These are phyloP conservation scores for Panicum miliaceum DNA, from an alignment of 176 grass and related monocot genomes.

Conservation along the genomic window DNA sequence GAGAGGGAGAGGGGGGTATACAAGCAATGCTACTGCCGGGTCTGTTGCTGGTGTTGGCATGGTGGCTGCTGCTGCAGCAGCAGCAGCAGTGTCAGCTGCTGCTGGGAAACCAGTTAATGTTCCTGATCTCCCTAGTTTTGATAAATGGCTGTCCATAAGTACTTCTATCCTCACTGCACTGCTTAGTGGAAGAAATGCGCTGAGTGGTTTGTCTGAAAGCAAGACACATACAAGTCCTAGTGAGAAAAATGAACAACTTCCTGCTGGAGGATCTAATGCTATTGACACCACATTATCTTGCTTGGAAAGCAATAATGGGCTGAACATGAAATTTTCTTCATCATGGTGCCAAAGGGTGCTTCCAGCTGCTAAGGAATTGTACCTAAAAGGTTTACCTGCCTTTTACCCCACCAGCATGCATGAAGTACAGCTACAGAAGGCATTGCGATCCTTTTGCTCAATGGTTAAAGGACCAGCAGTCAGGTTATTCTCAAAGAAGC, in stretches of 20 bases:
- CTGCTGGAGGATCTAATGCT: constrained; percentile 48
- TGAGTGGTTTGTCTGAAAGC: constrained; percentile 41
- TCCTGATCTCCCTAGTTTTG: constrained; percentile 74
- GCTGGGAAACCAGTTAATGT: constrained; percentile 65
- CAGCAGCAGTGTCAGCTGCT: constrained; percentile 78
- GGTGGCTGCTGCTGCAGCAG: constrained; percentile 82
- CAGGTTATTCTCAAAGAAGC: constrained; percentile 67
- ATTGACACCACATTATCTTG: constrained; percentile 62
- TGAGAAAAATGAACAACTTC: constrained; percentile 49
- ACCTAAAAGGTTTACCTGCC: constrained; percentile 77
- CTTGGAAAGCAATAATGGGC: constrained; percentile 70
- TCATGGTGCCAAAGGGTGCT: constrained; percentile 91
- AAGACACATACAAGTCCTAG: constrained; percentile 31
- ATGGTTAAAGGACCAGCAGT: constrained; percentile 90
- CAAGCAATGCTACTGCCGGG: constrained; percentile 67
- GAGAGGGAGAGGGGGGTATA: constrained; percentile 69
- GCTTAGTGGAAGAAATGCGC: constrained; percentile 41
- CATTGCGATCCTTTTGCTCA: constrained; percentile 67
- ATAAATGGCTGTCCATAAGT: constrained; percentile 81
- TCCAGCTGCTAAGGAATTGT: constrained; percentile 79
- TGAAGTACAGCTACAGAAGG: constrained; percentile 75
- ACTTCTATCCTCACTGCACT: constrained; percentile 66
- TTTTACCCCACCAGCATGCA: constrained; percentile 82
- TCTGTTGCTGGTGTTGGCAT: constrained; percentile 78
- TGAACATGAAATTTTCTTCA: constrained; percentile 89